Evolutionary conservation across 2,329 filamentous ascomycete genomes (phyloP).

Genomic region (Teratosphaeria pseudoeucalypti): DNA sequence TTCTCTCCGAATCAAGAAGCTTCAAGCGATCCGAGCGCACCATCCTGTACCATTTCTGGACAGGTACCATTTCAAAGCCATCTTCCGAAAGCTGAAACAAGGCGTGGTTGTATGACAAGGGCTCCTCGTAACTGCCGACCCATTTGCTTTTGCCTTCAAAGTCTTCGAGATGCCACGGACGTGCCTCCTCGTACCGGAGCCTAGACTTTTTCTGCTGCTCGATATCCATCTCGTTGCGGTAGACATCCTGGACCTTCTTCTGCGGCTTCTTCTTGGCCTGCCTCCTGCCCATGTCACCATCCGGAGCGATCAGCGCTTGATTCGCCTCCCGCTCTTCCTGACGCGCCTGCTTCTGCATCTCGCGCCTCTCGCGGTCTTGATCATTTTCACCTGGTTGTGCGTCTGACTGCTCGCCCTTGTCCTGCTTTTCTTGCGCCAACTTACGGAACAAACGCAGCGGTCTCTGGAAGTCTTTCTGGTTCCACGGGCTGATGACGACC

Average conservation of each 20-base stretch:
- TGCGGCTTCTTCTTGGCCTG: constrained; percentile 44
- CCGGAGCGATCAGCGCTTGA: constrained; percentile 84
- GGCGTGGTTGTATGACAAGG: constrained; percentile 69
- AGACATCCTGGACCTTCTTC: constrained; percentile 81
- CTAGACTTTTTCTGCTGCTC: constrained; percentile 58
- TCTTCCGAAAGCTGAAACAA: constrained; percentile 66
- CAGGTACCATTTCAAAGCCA: constrained; percentile 71
- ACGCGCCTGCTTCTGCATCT: constrained; percentile 58
- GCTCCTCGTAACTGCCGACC: constrained; percentile 83
- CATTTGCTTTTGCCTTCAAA: constrained; percentile 92
- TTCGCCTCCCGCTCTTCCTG: constrained; percentile 80
- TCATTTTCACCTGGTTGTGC: constrained; percentile 46
- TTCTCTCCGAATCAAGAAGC: constrained; percentile 69
- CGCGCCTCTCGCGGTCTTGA: constrained; percentile 49
- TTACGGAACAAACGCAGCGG: constrained; percentile 84
- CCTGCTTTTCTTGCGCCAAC: constrained; percentile 59
- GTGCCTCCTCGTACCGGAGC: constrained; percentile 79
- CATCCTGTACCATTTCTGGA: constrained; percentile 95
- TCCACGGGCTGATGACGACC: constrained; percentile 49
- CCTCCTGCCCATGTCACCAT: constrained; percentile 54
- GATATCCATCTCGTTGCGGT: constrained; percentile 64
- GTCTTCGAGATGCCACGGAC: constrained; percentile 95
- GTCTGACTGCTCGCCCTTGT: constrained; percentile 21
- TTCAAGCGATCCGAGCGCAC: constrained; percentile 52
- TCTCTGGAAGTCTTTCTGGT: constrained; percentile 74